These are phyloP conservation scores for Leptomonas pyrrhocoris DNA, from an alignment of 208 protist species.

Conservation along the genomic window DNA sequence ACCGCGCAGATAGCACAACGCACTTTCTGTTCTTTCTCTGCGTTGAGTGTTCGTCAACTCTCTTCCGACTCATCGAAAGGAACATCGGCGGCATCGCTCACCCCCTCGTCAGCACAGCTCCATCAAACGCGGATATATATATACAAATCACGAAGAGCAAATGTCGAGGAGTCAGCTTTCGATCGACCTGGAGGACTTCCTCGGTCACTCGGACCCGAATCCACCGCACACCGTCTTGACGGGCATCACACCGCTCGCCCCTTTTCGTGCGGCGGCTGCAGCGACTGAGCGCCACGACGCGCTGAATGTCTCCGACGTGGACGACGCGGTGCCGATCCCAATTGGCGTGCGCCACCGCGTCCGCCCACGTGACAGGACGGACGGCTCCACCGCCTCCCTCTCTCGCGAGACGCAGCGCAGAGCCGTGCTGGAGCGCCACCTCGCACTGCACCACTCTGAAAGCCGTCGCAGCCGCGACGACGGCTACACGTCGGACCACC, in stretches of 20 bases:
- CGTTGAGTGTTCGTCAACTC: too few relatives aligned
- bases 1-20: too few relatives aligned
- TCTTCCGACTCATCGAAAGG: too few relatives aligned
- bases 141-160: not conserved
- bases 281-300: not conserved
- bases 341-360: conserved; percentile 12
- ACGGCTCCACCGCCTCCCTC: not conserved
- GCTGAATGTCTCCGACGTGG: not conserved
- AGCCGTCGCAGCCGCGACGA: not conserved
- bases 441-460: not conserved
- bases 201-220: conserved; percentile 7
- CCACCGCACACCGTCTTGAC: conserved; percentile 9
- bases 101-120: too few relatives aligned
- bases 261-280: conserved; percentile 1
- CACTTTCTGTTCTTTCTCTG: too few relatives aligned
- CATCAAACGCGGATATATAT: not conserved
- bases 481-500: not conserved
- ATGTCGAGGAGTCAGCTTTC: conserved; percentile 27
- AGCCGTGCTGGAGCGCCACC: conserved; percentile 9
- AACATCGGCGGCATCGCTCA: too few relatives aligned
- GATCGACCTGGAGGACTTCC: conserved; percentile 24
- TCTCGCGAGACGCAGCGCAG: conserved; percentile 18
- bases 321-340: not conserved
- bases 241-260: conserved; percentile 17
- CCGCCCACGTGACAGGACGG: conserved; percentile 10